Conservation (phyloP, 2,329 filamentous ascomycete genomes). For the Tolypocladium tundrense region DNA sequence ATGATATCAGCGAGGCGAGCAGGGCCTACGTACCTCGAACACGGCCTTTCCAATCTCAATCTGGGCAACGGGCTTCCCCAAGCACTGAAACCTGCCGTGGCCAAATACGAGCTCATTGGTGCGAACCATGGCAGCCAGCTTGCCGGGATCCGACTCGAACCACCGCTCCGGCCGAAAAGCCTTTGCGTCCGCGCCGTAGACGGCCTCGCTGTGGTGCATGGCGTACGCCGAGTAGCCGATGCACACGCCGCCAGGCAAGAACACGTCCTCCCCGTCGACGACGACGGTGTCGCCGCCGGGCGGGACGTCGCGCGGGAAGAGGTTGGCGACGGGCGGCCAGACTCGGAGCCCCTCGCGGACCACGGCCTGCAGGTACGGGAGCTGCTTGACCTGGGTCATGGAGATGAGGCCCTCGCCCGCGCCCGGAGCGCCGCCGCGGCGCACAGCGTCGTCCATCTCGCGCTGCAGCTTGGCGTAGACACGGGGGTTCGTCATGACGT, state of each 20-base stretch:
- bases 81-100: slow-evolving; percentile 26
- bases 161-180: slow-evolving; percentile 21
- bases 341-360: slow-evolving; percentile 38
- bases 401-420: slow-evolving; percentile 29
- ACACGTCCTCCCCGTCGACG: slow-evolving; percentile 25
- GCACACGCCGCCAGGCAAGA: slow-evolving; percentile 16
- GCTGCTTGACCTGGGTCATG: slow-evolving; percentile 21
- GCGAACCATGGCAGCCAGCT: slow-evolving; percentile 18
- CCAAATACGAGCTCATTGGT: slow-evolving; percentile 26
- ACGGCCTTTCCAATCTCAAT: slow-evolving; percentile 26
- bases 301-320: slow-evolving; percentile 21
- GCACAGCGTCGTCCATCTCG: slow-evolving; percentile 39
- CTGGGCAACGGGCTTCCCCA: slow-evolving; percentile 25
- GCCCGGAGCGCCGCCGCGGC: slow-evolving; percentile 22
- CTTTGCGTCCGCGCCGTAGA: slow-evolving; percentile 20
- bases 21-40: slow-evolving; percentile 26
- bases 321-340: slow-evolving; percentile 30
- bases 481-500: slow-evolving; percentile 37
- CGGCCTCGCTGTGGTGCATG: slow-evolving; percentile 16
- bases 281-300: slow-evolving; percentile 17
- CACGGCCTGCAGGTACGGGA: slow-evolving; percentile 38
- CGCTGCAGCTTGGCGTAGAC: slow-evolving; percentile 33
- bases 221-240: slow-evolving; percentile 19
- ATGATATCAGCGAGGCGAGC: neutral
- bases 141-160: slow-evolving; percentile 20